Evolutionary conservation across 1,284 basidiomycete species (phyloP).

Genomic region (Cryptococcus sp.): DNA sequence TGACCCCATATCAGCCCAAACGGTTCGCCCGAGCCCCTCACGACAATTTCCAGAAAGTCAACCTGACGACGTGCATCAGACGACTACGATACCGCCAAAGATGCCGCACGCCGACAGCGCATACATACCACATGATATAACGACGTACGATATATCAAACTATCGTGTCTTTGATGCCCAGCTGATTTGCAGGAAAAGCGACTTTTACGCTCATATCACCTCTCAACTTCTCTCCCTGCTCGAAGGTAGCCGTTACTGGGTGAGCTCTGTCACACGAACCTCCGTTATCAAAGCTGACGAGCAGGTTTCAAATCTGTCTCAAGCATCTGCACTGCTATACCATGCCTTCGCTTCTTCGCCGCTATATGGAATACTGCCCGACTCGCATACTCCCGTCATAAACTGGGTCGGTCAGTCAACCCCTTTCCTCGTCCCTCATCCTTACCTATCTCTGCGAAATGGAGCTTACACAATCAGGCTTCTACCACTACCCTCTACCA

Average conservation of each 20-base stretch:
- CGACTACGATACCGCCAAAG: not conserved
- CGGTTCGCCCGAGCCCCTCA: no score
- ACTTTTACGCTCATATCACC: constrained; percentile 72
- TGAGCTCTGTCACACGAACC: constrained; percentile 39
- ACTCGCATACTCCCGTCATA: constrained; percentile 56
- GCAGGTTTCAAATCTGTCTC: constrained; percentile 78
- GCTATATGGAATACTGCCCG: constrained; percentile 55
- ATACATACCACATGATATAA: constrained; percentile 61
- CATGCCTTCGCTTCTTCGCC: constrained; percentile 61
- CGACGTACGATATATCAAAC: constrained; percentile 42
- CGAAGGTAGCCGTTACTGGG: constrained; percentile 68
- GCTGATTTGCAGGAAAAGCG: constrained; percentile 50
- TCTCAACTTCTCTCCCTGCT: constrained; percentile 59
- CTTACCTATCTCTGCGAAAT: not conserved
- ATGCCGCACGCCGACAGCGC: constrained; percentile 85
- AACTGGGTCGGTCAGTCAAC: constrained; percentile 76
- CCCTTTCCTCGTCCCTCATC: not conserved
- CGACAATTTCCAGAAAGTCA: no score
- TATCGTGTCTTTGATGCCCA: not conserved
- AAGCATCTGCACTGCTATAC: constrained; percentile 71
- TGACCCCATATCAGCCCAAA: no score
- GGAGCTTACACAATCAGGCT: constrained; percentile 53
- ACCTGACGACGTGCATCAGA: no score
- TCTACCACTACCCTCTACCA: constrained; percentile 66
- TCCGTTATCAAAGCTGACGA: not conserved